Conservation (phyloP, 2,329 filamentous ascomycete genomes). For the Penicillium sp. region DNA sequence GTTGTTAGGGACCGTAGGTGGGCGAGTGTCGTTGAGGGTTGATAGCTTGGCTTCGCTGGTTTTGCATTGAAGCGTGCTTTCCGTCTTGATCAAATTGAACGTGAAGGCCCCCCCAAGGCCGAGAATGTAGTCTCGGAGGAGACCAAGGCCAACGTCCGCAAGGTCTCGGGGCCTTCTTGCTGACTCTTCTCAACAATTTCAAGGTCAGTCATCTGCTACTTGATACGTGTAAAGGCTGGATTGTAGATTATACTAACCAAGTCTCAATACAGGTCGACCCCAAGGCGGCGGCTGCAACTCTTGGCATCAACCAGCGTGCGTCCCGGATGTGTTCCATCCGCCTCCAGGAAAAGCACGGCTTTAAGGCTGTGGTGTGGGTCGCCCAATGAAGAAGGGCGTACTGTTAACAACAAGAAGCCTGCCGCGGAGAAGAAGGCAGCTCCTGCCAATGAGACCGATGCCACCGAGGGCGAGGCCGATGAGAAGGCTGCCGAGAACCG, state of each 20-base stretch:
- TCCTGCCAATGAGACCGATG: background rate
- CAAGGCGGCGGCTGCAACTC: rapidly evolving
- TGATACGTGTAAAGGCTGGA: background rate
- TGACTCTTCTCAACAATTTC: rapidly evolving
- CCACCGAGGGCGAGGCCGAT: background rate
- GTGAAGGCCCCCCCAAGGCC: background rate
- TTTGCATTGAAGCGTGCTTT: background rate
- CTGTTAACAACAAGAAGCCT: too few species aligned
- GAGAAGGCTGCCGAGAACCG: too few species aligned
- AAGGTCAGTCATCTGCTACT: background rate
- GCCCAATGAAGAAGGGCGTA: too few species aligned
- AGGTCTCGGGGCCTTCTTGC: background rate
- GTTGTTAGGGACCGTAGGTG: background rate
- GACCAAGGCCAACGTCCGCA: background rate
- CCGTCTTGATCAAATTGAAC: background rate
- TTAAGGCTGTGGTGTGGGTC: background rate
- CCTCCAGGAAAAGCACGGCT: rapidly evolving
- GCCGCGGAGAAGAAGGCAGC: background rate
- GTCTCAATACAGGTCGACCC: background rate
- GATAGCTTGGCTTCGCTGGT: background rate
- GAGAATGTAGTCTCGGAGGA: too few species aligned
- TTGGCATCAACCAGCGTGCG: rapidly evolving
- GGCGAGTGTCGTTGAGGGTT: background rate
- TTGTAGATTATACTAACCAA: background rate
- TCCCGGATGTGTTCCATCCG: background rate